A percentile compares a stretch with the other conserved stretches of the same genome.
Evolutionary conservation across 331 rosid genomes (phyloP).

Genomic region (Phaseolus coccineus): DNA sequence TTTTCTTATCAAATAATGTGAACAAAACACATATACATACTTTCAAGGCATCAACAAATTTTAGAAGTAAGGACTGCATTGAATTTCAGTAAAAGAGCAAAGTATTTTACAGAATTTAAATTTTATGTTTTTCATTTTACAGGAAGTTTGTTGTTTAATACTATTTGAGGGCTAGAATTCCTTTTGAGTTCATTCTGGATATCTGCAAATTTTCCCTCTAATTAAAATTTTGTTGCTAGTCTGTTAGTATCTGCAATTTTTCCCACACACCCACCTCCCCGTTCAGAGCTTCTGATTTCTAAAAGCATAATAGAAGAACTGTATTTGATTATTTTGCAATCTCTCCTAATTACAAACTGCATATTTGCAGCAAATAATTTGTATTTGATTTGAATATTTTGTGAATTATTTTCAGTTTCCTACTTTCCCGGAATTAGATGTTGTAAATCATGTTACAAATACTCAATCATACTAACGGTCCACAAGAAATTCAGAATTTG

Average conservation of each 20-base stretch:
- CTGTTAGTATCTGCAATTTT: conserved; percentile 1
- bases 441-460: conserved; percentile 11
- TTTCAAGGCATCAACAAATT: conserved; percentile 3
- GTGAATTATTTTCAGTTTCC: conserved; percentile 1
- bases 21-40: too few relatives aligned
- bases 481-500: conserved; percentile 2
- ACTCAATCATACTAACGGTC: not conserved
- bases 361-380: not conserved
- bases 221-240: not conserved
- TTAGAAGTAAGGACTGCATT: not conserved
- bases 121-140: not conserved
- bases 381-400: conserved; percentile 5
- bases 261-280: not conserved
- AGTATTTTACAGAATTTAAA: not conserved
- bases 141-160: not conserved
- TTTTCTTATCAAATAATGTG: too few relatives aligned
- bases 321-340: conserved; percentile 11
- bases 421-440: conserved; percentile 14
- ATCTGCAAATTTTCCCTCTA: not conserved
- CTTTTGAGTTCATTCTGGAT: conserved; percentile 1
- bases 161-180: not conserved
- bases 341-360: not conserved
- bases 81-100: conserved; percentile 1
- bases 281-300: not conserved
- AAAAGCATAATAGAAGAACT: conserved; percentile 11